Evolutionary conservation across 2,329 filamentous ascomycete genomes (phyloP).

Genomic region (Colletotrichum sp.): DNA sequence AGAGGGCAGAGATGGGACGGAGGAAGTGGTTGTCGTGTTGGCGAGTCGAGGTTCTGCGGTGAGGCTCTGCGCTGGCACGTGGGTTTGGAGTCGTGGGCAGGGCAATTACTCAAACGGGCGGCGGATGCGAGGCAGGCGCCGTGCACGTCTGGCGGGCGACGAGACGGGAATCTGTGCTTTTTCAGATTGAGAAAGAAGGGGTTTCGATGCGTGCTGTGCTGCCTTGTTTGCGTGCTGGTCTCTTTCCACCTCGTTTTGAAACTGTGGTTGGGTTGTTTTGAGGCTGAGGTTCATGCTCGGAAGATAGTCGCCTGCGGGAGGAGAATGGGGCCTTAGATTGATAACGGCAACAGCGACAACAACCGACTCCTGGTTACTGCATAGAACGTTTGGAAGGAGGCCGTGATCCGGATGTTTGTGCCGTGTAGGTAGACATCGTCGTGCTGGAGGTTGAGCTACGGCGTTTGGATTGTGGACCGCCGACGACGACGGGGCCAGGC

Average conservation of each 20-base stretch:
- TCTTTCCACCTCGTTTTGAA: background rate
- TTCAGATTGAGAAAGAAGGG: background rate
- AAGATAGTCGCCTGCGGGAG: background rate
- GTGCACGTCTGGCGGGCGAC: background rate
- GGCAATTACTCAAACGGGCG: background rate
- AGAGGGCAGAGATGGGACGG: background rate
- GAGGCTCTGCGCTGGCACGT: constrained; percentile 11
- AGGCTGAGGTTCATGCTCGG: background rate
- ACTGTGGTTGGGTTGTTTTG: background rate
- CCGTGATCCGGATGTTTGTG: background rate
- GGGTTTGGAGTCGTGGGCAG: background rate
- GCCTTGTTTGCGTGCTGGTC: background rate
- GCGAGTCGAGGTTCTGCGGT: background rate
- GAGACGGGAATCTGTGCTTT: constrained; percentile 4
- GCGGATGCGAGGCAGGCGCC: background rate
- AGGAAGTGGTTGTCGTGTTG: background rate
- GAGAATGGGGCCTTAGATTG: background rate
- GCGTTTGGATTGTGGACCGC: background rate
- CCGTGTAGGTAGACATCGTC: constrained; percentile 1
- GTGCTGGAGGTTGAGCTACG: background rate
- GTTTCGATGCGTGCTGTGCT: background rate
- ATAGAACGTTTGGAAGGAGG: background rate
- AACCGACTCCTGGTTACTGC: background rate
- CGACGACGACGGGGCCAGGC: background rate
- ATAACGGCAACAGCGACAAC: background rate